Conservation (phyloP, 345 rosid genomes). For the Isatis tinctoria region DNA sequence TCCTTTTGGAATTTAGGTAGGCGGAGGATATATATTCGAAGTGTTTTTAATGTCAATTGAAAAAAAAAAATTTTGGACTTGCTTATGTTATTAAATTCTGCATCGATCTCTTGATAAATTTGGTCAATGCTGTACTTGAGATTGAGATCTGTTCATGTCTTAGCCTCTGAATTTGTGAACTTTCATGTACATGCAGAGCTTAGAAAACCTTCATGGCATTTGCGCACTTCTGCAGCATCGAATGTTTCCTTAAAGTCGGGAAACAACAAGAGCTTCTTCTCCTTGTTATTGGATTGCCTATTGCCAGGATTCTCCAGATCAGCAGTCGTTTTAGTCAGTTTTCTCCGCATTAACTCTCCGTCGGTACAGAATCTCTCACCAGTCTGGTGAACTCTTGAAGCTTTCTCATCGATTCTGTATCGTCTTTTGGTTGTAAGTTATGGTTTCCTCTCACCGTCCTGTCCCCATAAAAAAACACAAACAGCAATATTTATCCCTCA, state of each 20-base stretch:
- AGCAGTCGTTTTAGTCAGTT: constrained; percentile 43
- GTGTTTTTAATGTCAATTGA: background rate
- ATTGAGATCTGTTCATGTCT: background rate
- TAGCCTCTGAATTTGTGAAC: constrained; percentile 4
- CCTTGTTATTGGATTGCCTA: constrained; percentile 74
- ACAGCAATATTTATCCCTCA: constrained; percentile 23
- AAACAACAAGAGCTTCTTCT: constrained; percentile 75
- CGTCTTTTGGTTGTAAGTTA: background rate
- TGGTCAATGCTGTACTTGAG: background rate
- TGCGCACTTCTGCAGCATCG: constrained; percentile 55
- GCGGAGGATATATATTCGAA: background rate
- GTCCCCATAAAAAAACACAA: constrained; percentile 11
- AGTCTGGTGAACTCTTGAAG: constrained; percentile 14
- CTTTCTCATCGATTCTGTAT: constrained; percentile 21
- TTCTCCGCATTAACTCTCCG: constrained; percentile 47
- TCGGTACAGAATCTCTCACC: constrained; percentile 44
- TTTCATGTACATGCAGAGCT: constrained; percentile 45
- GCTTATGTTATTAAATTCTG: background rate
- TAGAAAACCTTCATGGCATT: constrained; percentile 78
- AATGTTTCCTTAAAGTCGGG: constrained; percentile 94
- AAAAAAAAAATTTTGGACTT: background rate
- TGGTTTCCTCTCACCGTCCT: constrained; percentile 33
- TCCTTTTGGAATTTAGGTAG: background rate
- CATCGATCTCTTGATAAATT: background rate
- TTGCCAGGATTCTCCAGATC: constrained; percentile 63